phyloP scores from a whole-genome alignment of 768 basidiomycete species.

The Trametes gibbosa region DNA sequence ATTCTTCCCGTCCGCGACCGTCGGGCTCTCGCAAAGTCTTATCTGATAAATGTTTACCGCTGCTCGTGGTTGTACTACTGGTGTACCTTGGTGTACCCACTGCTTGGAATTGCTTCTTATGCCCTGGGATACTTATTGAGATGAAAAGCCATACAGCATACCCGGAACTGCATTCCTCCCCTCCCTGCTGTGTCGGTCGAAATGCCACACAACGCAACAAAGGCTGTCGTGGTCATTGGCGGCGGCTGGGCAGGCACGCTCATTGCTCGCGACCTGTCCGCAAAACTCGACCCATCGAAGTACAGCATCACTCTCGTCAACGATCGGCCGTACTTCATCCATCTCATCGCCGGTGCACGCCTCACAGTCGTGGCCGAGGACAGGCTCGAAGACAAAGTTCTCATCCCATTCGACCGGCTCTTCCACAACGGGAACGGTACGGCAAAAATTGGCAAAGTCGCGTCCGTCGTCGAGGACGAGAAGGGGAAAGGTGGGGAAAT shows the following conservation, averaged over 20 bases:
- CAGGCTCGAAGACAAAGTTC: conserved; percentile 40
- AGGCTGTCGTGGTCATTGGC: conserved; percentile 49
- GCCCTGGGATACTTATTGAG: no score
- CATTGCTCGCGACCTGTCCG: conserved; percentile 46
- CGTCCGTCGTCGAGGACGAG: conserved; percentile 33
- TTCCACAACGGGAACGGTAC: conserved; percentile 47
- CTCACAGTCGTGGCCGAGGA: conserved; percentile 47
- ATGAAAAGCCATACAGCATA: not conserved
- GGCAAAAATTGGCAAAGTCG: conserved; percentile 34
- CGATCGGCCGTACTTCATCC: conserved; percentile 46
- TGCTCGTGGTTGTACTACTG: no score
- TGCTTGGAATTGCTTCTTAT: no score
- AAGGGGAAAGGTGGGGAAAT: conserved; percentile 42
- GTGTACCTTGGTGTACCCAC: no score
- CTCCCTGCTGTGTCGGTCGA: not conserved
- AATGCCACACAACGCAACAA: not conserved
- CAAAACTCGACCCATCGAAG: conserved; percentile 44
- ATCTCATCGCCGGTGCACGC: conserved; percentile 51
- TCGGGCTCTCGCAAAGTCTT: no score
- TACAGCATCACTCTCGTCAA: conserved; percentile 57
- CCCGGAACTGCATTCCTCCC: not conserved
- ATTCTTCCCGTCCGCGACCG: no score
- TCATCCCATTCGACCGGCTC: conserved; percentile 52
- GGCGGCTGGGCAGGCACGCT: conserved; percentile 53
- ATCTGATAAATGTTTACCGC: no score